These are phyloP conservation scores for Saturnispora bothae DNA, from an alignment of 805 yeast genomes.

Conservation along the genomic window DNA sequence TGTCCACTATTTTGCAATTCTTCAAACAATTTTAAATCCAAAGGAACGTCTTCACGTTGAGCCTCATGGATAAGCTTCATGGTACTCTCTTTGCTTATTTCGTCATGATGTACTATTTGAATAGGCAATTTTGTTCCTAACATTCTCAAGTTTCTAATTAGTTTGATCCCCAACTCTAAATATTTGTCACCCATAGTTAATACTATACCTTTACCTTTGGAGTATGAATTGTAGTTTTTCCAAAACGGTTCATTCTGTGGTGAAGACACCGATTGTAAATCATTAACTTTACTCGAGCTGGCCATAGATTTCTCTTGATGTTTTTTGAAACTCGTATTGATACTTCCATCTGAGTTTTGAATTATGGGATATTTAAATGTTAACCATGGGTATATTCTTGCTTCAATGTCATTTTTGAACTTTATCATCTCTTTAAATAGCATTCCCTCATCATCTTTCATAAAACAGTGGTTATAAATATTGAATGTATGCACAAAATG, in stretches of 20 bases:
- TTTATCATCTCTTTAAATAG: not conserved
- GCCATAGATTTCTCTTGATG: too few relatives aligned
- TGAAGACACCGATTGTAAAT: too few relatives aligned
- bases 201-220: constrained; percentile 43
- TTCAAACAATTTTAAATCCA: not conserved
- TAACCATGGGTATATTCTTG: constrained; percentile 30
- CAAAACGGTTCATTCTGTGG: too few relatives aligned
- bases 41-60: constrained; percentile 14
- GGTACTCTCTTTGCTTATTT: constrained; percentile 26
- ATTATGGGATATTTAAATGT: constrained; percentile 24
- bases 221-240: constrained; percentile 12
- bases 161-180: constrained; percentile 31
- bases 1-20: not conserved
- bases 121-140: constrained; percentile 39
- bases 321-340: too few relatives aligned
- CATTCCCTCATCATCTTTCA: not conserved
- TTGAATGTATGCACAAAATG: constrained; percentile 8
- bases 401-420: constrained; percentile 18
- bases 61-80: constrained; percentile 25
- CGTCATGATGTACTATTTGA: constrained; percentile 35
- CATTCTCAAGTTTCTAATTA: constrained; percentile 39
- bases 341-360: constrained; percentile 25
- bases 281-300: too few relatives aligned
- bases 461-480: constrained; percentile 10
- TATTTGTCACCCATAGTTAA: constrained; percentile 37